Evolutionary conservation across 1,139 yeast species (phyloP), one percentile per base, ranked within the genome.

Genomic region (Yamadazyma sp.): DNA sequence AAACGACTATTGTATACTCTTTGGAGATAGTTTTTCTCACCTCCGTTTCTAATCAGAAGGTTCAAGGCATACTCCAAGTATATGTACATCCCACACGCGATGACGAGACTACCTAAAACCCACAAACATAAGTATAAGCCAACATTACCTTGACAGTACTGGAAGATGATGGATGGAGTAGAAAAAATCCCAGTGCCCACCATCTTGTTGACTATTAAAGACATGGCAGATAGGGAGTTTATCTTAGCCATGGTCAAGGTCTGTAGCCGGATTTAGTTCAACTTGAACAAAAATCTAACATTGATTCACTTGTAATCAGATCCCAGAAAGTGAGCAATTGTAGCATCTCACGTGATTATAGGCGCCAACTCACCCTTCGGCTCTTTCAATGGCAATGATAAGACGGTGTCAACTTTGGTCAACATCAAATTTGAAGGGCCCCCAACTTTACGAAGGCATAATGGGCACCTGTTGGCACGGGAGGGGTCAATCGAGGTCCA

Each of bases 141-240:
- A 5, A 72, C 68, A 34, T 69, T 69, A 2, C 79, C 79, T 32
- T 66, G 59, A 33, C 72, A 58, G 42, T 69, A 69, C 37, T 66
- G 64, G 46, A 69, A 70, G 16, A 74, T 72, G 33, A 74, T 64
- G 1, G 77, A 64, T 0, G 79, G 79, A 12, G 75, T 73, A 57
- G 68, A 68, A 49, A 72, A 74, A 20, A 74, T 72, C 1, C 79
- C 79, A 0, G 79, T 74, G 0, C 79, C 79, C 5, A 74, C 66
- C 73, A 74, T 74, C 47, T 73, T 74, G 53, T 74, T 74, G 42
- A 73, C 70, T 31, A 73, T 73, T 24, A 74, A 61, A 4, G 70
- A 59, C 55, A 61, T 59, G 22, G 54, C 54, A 14, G 51, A 47
- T 23, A 40, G 18, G 8, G 45, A 35, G 30, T 24, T 42, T 11